Base-by-base conservation (phyloP, 257 asterid species). In the Thymus quinquecostatus region DNA sequence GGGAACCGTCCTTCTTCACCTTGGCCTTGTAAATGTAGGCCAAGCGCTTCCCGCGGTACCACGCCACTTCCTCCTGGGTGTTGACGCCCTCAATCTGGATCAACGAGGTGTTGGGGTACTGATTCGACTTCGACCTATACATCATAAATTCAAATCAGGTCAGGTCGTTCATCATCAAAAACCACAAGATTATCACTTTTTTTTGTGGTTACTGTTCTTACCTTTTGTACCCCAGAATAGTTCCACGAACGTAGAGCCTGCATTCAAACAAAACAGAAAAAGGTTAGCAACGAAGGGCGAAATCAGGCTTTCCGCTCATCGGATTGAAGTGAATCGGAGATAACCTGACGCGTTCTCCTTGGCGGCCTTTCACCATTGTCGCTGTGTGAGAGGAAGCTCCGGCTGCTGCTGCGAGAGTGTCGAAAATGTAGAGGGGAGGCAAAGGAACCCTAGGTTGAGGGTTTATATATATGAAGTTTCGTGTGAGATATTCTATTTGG, bases 21-120 rank as follows among this genome's bases (percentile, higher is more conserved):
- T 76, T 80, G 28, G 81, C 84, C 67, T 80, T 80, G 84, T 80
- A 80, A 57, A 80, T 80, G 79, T 80, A 80, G 2, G 84, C 84
- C 81, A 80, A 29, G 14, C 70, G 66, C 72, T 80, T 80, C 9
- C 84, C 84, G 21, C 33, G 76, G 73, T 80, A 80, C 84, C 84
- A 80, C 8, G 75, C 71, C 5, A 80, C 82, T 28, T 80, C 84
- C 68, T 77, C 82, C 21, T 77, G 72, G n/a, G 79, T 73, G 72
- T 81, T 81, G 70, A 81, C 85, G 38, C 85, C 85, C 69, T 81
- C 85, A 9, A 81, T 77, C 62, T 81, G 85, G 10, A 80, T 51
- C 71, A 80, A 69, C 7, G 84, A 80, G 7, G 81, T 80, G 50
- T 77, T 77, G n/a, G 81, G 79, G 69, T 76, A 76, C 79, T 80